Percentiles rank a stretch among this genome's conserved stretches.
Conservation (phyloP, 2,329 filamentous ascomycete genomes). For the Sporothrix phasma region DNA sequence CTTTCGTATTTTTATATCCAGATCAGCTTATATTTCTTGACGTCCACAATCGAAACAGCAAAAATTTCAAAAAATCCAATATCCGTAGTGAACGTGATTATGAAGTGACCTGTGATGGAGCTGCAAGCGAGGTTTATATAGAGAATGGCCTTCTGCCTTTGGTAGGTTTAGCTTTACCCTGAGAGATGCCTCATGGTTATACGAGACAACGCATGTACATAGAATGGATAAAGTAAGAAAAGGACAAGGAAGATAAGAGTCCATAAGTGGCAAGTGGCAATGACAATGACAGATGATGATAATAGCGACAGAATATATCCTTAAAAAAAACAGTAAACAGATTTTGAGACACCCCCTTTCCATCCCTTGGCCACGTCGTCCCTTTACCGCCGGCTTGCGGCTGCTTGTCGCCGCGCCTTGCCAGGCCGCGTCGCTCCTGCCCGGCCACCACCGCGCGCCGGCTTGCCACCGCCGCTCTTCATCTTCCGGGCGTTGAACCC, state of each 20-base stretch:
- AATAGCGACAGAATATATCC: background rate
- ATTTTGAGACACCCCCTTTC: background rate
- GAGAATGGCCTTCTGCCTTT: too few relatives aligned
- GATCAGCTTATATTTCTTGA: background rate
- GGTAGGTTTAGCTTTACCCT: too few relatives aligned
- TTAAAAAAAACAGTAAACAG: background rate
- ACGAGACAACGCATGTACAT: too few relatives aligned
- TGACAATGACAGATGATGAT: background rate
- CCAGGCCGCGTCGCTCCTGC: slow-evolving; percentile 23
- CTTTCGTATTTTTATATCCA: slow-evolving; percentile 6
- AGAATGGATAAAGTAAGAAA: too few relatives aligned
- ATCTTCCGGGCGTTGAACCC: slow-evolving; percentile 77
- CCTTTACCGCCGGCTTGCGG: slow-evolving; percentile 26
- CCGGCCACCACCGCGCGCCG: slow-evolving; percentile 26
- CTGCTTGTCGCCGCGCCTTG: slow-evolving; percentile 42
- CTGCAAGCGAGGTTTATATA: too few relatives aligned
- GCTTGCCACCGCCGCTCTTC: slow-evolving; percentile 51
- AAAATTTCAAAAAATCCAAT: background rate
- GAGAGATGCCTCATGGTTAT: too few relatives aligned
- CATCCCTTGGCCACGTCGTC: background rate
- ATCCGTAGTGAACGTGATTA: background rate
- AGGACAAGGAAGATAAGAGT: background rate
- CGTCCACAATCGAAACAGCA: background rate
- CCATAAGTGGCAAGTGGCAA: background rate
- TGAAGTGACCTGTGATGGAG: too few relatives aligned